Evolutionary conservation across 1,284 basidiomycete species (phyloP).

Genomic region (Ceratobasidium sp.): DNA sequence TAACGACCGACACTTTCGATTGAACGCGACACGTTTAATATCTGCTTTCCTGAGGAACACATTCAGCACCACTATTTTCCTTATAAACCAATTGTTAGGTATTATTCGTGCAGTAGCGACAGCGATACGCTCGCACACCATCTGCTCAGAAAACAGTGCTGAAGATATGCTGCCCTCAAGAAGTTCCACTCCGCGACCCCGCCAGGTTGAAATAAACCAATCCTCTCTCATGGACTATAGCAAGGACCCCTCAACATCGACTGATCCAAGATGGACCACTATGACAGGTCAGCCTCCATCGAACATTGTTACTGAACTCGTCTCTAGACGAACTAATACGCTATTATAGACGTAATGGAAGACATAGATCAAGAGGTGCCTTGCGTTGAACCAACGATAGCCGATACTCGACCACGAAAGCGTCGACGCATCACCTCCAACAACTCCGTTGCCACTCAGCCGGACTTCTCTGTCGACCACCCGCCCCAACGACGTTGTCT

Average conservation of each 20-base stretch:
- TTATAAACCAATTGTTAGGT: not conserved
- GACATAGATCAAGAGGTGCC: no score
- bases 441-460: not conserved
- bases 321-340: not conserved
- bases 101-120: no score
- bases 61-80: not conserved
- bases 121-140: not conserved
- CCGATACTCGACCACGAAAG: conserved; percentile 30
- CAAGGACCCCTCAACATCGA: conserved; percentile 5
- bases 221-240: conserved; percentile 5
- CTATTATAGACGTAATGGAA: no score
- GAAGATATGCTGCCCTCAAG: conserved; percentile 14
- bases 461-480: conserved; percentile 1
- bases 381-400: not conserved
- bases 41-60: not conserved
- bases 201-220: not conserved
- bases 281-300: conserved; percentile 7
- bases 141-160: not conserved
- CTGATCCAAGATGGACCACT: conserved; percentile 11
- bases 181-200: conserved; percentile 32
- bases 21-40: not conserved
- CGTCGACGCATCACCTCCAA: conserved; percentile 23
- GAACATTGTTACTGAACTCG: not conserved
- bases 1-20: not conserved
- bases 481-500: not conserved